phyloP scores from a whole-genome alignment of 2,329 filamentous ascomycete species.

The Penicillium sp. region DNA sequence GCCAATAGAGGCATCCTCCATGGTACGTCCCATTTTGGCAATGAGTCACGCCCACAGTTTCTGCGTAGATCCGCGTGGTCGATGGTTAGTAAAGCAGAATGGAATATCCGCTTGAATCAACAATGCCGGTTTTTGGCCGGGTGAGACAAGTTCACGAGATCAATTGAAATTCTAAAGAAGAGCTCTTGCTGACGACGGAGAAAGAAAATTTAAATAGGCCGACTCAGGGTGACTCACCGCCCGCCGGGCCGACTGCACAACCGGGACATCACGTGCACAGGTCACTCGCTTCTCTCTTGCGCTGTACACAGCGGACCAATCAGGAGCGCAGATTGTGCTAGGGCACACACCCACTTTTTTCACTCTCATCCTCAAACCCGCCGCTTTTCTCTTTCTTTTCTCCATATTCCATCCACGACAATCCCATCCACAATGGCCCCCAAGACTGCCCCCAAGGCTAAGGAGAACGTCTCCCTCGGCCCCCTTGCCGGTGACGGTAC shows the following conservation, averaged over 20 bases:
- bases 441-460: slow-evolving; percentile 76
- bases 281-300: slow-evolving; percentile 33
- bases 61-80: not conserved
- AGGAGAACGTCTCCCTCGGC: slow-evolving; percentile 98
- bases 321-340: slow-evolving; percentile 29
- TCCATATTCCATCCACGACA: slow-evolving; percentile 49
- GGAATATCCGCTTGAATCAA: slow-evolving; percentile 2
- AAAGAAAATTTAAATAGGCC: slow-evolving; percentile 35
- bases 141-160: slow-evolving; percentile 16
- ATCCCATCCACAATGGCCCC: slow-evolving; percentile 69
- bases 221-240: slow-evolving; percentile 29
- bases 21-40: slow-evolving; percentile 41
- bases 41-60: slow-evolving; percentile 10
- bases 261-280: slow-evolving; percentile 8
- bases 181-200: not conserved
- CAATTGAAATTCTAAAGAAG: slow-evolving; percentile 15
- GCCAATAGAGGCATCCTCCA: slow-evolving; percentile 78
- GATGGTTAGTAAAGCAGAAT: not conserved
- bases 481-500: slow-evolving; percentile 94
- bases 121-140: slow-evolving; percentile 3
- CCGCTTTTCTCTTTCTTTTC: slow-evolving; percentile 30
- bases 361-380: slow-evolving; percentile 26
- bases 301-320: slow-evolving; percentile 31
- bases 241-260: slow-evolving; percentile 32
- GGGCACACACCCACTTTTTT: slow-evolving; percentile 45